These are phyloP conservation scores for Coemansia sp. DNA, from an alignment of 192 early-diverging fungal genomes.

Conservation along the genomic window DNA sequence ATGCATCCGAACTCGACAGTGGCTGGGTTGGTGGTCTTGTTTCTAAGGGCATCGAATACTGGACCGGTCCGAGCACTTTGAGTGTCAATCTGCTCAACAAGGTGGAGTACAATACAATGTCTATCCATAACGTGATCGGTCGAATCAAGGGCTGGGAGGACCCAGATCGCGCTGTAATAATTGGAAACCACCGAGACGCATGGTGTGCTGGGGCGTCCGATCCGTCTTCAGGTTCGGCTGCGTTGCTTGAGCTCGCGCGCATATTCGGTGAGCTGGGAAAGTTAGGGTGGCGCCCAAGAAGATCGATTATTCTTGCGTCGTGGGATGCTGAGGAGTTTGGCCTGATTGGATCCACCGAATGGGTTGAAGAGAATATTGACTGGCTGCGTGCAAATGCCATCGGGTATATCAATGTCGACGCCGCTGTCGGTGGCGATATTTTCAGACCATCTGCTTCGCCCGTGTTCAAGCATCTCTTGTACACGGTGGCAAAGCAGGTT, in stretches of 20 bases:
- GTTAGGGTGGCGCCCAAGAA: constrained; percentile 62
- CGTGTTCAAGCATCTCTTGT: constrained; percentile 46
- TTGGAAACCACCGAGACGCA: constrained; percentile 68
- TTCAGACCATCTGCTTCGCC: constrained; percentile 58
- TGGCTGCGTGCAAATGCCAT: constrained; percentile 55
- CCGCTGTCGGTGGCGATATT: constrained; percentile 51
- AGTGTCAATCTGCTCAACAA: constrained; percentile 56
- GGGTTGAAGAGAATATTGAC: constrained; percentile 60
- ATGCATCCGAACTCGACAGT: constrained; percentile 24
- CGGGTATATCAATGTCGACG: constrained; percentile 63
- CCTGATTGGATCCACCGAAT: constrained; percentile 64
- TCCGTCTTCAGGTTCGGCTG: constrained; percentile 61
- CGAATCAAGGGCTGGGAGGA: constrained; percentile 57
- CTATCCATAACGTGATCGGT: constrained; percentile 65
- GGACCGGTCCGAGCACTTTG: constrained; percentile 56
- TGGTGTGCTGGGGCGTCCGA: constrained; percentile 67
- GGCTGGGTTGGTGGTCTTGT: constrained; percentile 59
- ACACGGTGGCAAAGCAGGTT: constrained; percentile 52
- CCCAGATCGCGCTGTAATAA: constrained; percentile 53
- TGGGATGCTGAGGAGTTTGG: constrained; percentile 73
- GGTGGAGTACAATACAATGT: constrained; percentile 46
- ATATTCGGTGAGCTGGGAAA: constrained; percentile 55
- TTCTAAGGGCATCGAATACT: constrained; percentile 51
- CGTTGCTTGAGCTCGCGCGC: constrained; percentile 59
- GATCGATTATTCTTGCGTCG: constrained; percentile 60